phyloP scores from a whole-genome alignment of 2,329 filamentous ascomycete genomes.

The Xylariaceae sp. region DNA sequence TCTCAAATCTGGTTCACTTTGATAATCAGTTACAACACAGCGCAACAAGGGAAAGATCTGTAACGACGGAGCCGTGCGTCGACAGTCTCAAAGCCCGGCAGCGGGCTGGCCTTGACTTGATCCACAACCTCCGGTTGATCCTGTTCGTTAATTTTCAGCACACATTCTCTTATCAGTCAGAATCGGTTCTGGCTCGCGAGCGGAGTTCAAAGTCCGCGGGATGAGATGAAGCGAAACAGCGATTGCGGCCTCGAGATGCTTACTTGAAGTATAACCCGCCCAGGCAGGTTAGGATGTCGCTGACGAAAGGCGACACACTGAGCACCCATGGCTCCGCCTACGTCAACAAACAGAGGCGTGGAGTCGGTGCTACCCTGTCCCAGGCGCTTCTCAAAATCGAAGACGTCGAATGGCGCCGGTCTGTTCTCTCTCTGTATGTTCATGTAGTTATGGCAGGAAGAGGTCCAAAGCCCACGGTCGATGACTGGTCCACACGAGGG shows the following conservation, averaged over 20 bases:
- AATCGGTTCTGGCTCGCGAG: too few relatives aligned
- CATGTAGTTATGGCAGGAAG: slow-evolving; percentile 1
- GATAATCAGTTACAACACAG: too few relatives aligned
- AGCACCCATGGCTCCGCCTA: neutral
- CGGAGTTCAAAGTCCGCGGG: neutral
- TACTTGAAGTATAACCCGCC: neutral
- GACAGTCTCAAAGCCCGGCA: neutral
- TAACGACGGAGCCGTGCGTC: too few relatives aligned
- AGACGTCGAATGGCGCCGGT: slow-evolving; percentile 4
- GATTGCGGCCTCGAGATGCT: too few relatives aligned
- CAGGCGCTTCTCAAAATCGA: slow-evolving; percentile 2
- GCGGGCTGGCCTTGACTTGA: neutral
- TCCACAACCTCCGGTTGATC: neutral
- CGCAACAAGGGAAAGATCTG: too few relatives aligned
- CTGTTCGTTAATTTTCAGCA: neutral
- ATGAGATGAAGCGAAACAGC: neutral
- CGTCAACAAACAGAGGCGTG: slow-evolving; percentile 3
- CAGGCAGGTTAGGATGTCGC: neutral
- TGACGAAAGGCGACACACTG: neutral
- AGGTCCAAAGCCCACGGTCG: slow-evolving; percentile 1
- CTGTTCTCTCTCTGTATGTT: slow-evolving; percentile 1
- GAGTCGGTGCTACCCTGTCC: neutral
- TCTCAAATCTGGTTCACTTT: too few relatives aligned
- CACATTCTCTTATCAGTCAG: too few relatives aligned
- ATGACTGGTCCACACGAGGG: neutral